Conservation (phyloP, 192 early-diverging fungal genomes). For the Rhizoclosmatium globosum region DNA sequence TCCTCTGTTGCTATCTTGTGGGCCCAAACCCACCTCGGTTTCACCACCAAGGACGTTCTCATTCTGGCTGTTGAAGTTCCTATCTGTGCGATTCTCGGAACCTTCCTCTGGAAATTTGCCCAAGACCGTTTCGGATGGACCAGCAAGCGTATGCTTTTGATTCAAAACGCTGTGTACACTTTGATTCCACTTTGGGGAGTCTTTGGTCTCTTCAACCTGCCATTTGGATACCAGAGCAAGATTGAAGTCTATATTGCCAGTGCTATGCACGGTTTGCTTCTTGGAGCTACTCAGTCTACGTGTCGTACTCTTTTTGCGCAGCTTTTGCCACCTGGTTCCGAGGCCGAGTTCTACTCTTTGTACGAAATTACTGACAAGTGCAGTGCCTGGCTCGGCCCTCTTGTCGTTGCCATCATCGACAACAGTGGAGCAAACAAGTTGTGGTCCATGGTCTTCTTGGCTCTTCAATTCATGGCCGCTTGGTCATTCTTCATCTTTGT, state of each 20-base stretch:
- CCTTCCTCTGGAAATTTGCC: constrained; percentile 9
- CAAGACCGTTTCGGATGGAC: constrained; percentile 31
- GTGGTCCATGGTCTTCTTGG: constrained; percentile 8
- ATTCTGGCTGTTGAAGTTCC: constrained; percentile 24
- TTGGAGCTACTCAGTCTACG: constrained; percentile 56
- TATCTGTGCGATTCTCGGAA: constrained; percentile 33
- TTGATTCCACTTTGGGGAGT: constrained; percentile 70
- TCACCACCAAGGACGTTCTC: constrained; percentile 34
- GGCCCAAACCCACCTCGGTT: constrained; percentile 61
- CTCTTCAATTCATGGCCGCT: constrained; percentile 1
- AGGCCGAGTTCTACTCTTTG: constrained; percentile 75
- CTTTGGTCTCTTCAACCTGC: constrained; percentile 60
- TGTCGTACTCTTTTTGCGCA: constrained; percentile 71
- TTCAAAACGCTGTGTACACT: constrained; percentile 54
- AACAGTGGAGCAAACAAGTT: constrained; percentile 39
- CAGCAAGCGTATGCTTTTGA: constrained; percentile 64
- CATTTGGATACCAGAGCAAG: constrained; percentile 60
- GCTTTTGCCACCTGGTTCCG: constrained; percentile 70
- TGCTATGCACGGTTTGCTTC: constrained; percentile 68
- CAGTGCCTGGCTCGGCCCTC: constrained; percentile 72
- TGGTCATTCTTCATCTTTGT: constrained; percentile 3
- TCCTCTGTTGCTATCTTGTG: constrained; percentile 24
- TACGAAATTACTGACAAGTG: constrained; percentile 73
- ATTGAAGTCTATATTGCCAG: constrained; percentile 68
- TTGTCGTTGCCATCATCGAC: constrained; percentile 74